These are phyloP conservation scores for Alternaria burnsii DNA, from an alignment of 2,329 filamentous ascomycete species.

Conservation along the genomic window DNA sequence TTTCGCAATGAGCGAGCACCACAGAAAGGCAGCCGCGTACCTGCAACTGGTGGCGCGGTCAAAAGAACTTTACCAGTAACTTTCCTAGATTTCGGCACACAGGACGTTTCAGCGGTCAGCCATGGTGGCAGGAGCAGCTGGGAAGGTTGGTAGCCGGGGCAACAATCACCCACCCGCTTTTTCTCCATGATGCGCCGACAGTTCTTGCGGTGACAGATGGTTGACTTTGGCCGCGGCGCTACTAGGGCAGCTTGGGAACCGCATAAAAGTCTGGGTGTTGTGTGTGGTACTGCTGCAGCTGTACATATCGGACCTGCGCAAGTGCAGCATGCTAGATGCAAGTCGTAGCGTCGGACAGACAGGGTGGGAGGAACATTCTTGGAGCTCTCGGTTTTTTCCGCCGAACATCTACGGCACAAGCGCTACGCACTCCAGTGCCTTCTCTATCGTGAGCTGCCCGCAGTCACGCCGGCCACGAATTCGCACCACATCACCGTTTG, in stretches of 20 bases:
- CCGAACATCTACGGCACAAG: not conserved
- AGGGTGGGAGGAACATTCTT: not conserved
- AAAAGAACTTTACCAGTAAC: not conserved
- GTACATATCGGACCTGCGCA: slow-evolving; percentile 2
- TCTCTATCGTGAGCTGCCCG: not conserved
- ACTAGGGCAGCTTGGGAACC: slow-evolving; percentile 1
- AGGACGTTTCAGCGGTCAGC: slow-evolving; percentile 7
- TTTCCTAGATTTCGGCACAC: not conserved
- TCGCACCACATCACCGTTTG: not conserved
- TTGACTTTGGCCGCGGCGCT: not conserved
- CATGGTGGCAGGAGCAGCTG: slow-evolving; percentile 2
- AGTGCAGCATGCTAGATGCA: not conserved
- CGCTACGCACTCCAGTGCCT: not conserved
- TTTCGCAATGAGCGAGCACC: not conserved
- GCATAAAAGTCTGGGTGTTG: not conserved
- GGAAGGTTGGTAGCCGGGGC: not conserved
- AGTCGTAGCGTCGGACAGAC: not conserved
- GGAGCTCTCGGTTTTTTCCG: not conserved
- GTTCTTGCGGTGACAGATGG: slow-evolving; percentile 3
- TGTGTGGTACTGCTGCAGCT: not conserved
- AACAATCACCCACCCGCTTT: slow-evolving; percentile 6
- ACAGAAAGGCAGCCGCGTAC: not conserved
- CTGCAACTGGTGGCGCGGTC: not conserved
- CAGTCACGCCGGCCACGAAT: not conserved
- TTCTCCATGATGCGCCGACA: slow-evolving; percentile 7